Evolutionary conservation across 441 rosid genomes (phyloP).

Genomic region (Gossypium davidsonii): DNA sequence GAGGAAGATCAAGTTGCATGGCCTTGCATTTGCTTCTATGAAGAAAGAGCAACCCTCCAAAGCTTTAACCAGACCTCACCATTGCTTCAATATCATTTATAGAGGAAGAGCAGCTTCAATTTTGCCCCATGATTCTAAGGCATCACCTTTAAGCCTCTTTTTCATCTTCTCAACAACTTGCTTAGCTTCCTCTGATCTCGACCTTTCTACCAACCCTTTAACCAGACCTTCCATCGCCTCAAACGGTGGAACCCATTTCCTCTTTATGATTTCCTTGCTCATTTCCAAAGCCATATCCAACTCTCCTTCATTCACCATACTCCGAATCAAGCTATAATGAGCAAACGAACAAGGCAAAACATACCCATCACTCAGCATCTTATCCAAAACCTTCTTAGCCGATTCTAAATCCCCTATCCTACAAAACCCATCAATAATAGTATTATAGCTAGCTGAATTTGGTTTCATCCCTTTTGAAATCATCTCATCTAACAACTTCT

Average conservation of each 20-base stretch:
- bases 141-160: slow-evolving; percentile 24
- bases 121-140: slow-evolving; percentile 26
- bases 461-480: slow-evolving; percentile 17
- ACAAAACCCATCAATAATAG: slow-evolving; percentile 20
- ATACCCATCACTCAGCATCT: slow-evolving; percentile 19
- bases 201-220: slow-evolving; percentile 23
- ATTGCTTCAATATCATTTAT: slow-evolving; percentile 6
- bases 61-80: slow-evolving; percentile 14
- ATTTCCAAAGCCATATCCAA: slow-evolving; percentile 23
- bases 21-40: not conserved
- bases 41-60: slow-evolving; percentile 12
- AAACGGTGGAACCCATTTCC: slow-evolving; percentile 31
- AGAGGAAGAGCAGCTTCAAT: slow-evolving; percentile 26
- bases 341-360: slow-evolving; percentile 20
- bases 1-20: not conserved
- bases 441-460: slow-evolving; percentile 19
- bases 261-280: slow-evolving; percentile 22
- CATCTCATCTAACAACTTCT: slow-evolving; percentile 26
- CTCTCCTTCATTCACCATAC: slow-evolving; percentile 29
- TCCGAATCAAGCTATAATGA: slow-evolving; percentile 18
- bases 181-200: slow-evolving; percentile 23
- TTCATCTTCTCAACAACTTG: slow-evolving; percentile 26
- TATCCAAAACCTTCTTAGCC: slow-evolving; percentile 20
- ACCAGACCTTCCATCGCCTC: slow-evolving; percentile 23
- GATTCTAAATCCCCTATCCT: slow-evolving; percentile 25